These are phyloP conservation scores for Trametes villosa DNA, from an alignment of 768 basidiomycete species.

Conservation along the genomic window DNA sequence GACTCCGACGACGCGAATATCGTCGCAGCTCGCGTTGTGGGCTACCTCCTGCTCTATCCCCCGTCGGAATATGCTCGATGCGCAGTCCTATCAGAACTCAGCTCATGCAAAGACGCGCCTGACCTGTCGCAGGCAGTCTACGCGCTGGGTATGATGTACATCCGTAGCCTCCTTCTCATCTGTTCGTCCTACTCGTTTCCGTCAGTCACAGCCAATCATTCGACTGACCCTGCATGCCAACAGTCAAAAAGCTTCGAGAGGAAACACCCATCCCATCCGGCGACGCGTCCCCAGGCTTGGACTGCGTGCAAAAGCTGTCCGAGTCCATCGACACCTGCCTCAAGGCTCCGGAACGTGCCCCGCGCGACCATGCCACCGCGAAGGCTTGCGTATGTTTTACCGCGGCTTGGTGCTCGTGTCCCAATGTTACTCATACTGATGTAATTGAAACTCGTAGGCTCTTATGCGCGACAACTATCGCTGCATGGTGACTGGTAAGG, in stretches of 20 bases:
- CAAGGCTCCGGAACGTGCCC: no score
- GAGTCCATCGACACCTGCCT: no score
- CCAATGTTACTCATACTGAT: background rate
- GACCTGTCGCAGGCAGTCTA: background rate
- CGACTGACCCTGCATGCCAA: background rate
- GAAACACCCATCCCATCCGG: conserved; percentile 5
- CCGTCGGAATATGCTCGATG: conserved; percentile 1
- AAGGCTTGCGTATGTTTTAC: background rate
- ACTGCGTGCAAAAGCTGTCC: no score
- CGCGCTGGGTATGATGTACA: conserved; percentile 2
- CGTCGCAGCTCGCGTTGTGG: background rate
- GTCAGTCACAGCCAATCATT: background rate
- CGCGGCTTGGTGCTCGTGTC: background rate
- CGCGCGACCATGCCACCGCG: no score
- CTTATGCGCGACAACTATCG: conserved; percentile 6
- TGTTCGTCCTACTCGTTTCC: background rate
- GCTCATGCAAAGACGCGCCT: background rate
- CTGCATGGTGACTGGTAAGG: conserved; percentile 8
- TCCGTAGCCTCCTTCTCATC: background rate
- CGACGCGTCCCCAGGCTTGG: no score
- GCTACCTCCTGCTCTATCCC: conserved; percentile 10
- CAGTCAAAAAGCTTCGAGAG: conserved; percentile 2
- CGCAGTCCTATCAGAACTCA: background rate
- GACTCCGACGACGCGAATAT: background rate
- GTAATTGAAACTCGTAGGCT: background rate